phyloP scores from a whole-genome alignment of 306 rosid species.

The Lablab purpureus region DNA sequence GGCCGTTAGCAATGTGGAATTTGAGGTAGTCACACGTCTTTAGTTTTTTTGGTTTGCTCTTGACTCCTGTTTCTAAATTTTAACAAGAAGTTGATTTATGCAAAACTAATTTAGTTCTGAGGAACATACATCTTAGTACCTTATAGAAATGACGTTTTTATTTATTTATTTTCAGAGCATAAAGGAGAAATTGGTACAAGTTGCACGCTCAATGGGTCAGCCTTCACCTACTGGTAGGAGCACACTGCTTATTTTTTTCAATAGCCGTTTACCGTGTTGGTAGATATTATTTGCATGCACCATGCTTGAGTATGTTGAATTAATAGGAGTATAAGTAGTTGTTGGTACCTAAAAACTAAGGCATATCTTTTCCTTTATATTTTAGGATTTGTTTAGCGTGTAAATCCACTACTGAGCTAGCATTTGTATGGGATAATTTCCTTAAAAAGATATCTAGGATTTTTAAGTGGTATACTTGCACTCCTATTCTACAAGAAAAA shows the following conservation, averaged over 20 bases:
- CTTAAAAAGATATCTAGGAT: slow-evolving; percentile 13
- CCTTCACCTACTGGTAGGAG: slow-evolving; percentile 63
- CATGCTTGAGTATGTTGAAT: slow-evolving; percentile 16
- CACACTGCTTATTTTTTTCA: slow-evolving; percentile 16
- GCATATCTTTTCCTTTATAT: background rate
- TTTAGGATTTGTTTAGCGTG: background rate
- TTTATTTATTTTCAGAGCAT: slow-evolving; percentile 55
- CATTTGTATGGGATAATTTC: slow-evolving; percentile 25
- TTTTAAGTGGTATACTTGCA: slow-evolving; percentile 26
- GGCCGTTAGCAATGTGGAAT: slow-evolving; percentile 70
- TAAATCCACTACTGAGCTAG: slow-evolving; percentile 28
- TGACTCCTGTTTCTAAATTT: slow-evolving; percentile 17
- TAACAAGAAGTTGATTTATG: slow-evolving; percentile 26
- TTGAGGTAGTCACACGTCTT: slow-evolving; percentile 66
- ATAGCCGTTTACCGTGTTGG: slow-evolving; percentile 24
- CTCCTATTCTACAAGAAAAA: slow-evolving; percentile 20
- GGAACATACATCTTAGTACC: slow-evolving; percentile 19
- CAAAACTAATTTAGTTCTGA: slow-evolving; percentile 10
- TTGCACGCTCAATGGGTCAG: slow-evolving; percentile 73
- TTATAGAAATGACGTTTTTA: background rate
- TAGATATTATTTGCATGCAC: slow-evolving; percentile 39
- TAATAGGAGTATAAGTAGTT: slow-evolving; percentile 27
- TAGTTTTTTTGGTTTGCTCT: slow-evolving; percentile 37
- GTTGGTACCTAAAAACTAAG: slow-evolving; percentile 1
- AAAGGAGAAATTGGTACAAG: slow-evolving; percentile 75